Evolutionary conservation across 345 rosid genomes (phyloP).

Genomic region (Zanthoxylum bungeanum): DNA sequence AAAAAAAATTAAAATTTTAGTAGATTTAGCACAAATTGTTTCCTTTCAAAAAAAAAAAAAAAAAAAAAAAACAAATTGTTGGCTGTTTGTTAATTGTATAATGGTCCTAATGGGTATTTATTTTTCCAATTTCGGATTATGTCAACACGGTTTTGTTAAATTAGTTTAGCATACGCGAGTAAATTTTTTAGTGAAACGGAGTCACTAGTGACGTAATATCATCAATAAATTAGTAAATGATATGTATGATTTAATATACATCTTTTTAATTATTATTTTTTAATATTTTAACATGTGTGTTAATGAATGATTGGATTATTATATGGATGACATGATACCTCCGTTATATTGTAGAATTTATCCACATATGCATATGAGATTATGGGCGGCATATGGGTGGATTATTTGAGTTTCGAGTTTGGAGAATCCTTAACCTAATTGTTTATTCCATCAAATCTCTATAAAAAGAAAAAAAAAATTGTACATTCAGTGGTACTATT

Average conservation of each 20-base stretch:
- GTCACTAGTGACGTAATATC: too few species aligned
- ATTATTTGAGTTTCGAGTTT: background rate
- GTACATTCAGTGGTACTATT: background rate
- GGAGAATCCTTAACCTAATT: background rate
- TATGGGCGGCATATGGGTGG: conserved; percentile 11
- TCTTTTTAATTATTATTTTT: too few species aligned
- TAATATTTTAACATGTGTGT: too few species aligned
- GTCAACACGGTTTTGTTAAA: conserved; percentile 28
- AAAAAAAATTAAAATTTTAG: background rate
- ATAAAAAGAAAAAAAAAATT: background rate
- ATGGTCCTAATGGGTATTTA: background rate
- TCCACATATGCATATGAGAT: conserved; percentile 3
- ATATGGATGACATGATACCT: too few species aligned
- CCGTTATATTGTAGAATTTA: too few species aligned
- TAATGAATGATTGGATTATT: too few species aligned
- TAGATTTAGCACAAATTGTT: conserved; percentile 2
- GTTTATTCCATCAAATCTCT: conserved; percentile 1
- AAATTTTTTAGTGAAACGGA: too few species aligned
- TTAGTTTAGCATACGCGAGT: too few species aligned
- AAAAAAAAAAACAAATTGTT: background rate
- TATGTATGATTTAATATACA: too few species aligned
- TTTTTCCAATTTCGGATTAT: background rate
- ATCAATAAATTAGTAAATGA: too few species aligned
- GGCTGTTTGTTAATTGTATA: background rate
- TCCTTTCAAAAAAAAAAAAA: too few species aligned